Conservation (phyloP, 1,139 yeast genomes). For the Geotrichum restrictum region DNA sequence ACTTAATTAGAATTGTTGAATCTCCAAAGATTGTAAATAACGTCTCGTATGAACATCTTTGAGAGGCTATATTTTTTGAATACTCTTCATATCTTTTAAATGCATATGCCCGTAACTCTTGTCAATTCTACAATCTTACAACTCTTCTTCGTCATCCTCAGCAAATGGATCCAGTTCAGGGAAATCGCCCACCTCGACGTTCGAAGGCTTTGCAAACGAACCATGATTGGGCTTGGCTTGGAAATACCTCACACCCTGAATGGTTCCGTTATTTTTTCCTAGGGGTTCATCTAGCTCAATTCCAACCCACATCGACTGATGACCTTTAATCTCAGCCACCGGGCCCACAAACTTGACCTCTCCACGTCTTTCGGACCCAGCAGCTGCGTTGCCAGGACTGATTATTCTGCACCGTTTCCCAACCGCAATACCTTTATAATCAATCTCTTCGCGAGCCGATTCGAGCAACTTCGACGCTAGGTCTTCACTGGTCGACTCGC, state of each 20-base stretch:
- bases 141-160: slow-evolving; percentile 31
- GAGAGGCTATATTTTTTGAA: background rate
- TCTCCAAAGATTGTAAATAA: too few relatives aligned
- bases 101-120: too few relatives aligned
- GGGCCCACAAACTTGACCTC: slow-evolving; percentile 62
- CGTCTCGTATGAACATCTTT: too few relatives aligned
- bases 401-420: slow-evolving; percentile 42
- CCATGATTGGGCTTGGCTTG: slow-evolving; percentile 54
- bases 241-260: slow-evolving; percentile 63
- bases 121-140: background rate
- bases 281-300: slow-evolving; percentile 57
- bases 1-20: too few relatives aligned
- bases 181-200: slow-evolving; percentile 40
- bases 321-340: slow-evolving; percentile 51
- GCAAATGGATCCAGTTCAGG: slow-evolving; percentile 31
- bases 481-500: too few relatives aligned
- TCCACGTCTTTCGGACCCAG: slow-evolving; percentile 55
- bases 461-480: slow-evolving; percentile 23
- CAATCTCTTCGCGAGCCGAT: slow-evolving; percentile 28
- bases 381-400: slow-evolving; percentile 36
- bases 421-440: slow-evolving; percentile 37
- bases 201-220: slow-evolving; percentile 40
- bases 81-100: too few relatives aligned
- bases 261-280: slow-evolving; percentile 80
- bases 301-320: slow-evolving; percentile 60